Evolutionary conservation across 371 early-diverging fungal genomes (phyloP), one percentile per base, ranked within the genome.

Genomic region (Mortierella sp.): DNA sequence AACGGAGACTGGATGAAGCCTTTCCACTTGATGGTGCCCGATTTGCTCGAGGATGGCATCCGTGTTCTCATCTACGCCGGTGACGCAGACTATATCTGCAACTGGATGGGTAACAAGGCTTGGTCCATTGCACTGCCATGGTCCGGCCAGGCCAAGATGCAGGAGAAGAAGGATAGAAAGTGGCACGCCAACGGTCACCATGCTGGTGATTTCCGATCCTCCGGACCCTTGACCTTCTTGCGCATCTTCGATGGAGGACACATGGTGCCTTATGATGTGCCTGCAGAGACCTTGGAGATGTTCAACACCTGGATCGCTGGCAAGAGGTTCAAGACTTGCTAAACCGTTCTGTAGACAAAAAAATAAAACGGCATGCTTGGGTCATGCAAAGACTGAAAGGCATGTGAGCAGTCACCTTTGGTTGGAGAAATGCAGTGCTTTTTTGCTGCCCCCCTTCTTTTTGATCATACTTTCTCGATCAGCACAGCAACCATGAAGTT

Each of bases 51-150:
- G 57, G 87, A 86, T 51, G 92, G 91, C 46, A 84, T 96, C 71
- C 83, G 87, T 18, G 86, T 96, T 13, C 81, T 97, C 61, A 79
- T 97, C 54, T 97, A 96, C 81, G 94, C 95, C 64, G 98, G 98
- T 55, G 92, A 92, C 67, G 91, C 91, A 5, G 93, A 93, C 72
- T 92, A 85, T 66, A 92, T 93, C 54, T 93, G 95, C 85, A 94
- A 94, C 80, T 96, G 95, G 95, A 89, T 93, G 71, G 96, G 96
- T 54, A 96, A 95, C 88, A 94, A 94, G 84, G 96, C 94, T 2
- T 96, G 95, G 95, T 82, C 93, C 9, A 60, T 88, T 41, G 87
- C 82, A 23, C 82, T 98, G 51, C 87, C 88, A 41, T 98, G 98
- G 98, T 70, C 81, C 38, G 95, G 95, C 41, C 80, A 87, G 61